phyloP scores from a whole-genome alignment of 345 rosid genomes.

The Eucalyptus victrix region DNA sequence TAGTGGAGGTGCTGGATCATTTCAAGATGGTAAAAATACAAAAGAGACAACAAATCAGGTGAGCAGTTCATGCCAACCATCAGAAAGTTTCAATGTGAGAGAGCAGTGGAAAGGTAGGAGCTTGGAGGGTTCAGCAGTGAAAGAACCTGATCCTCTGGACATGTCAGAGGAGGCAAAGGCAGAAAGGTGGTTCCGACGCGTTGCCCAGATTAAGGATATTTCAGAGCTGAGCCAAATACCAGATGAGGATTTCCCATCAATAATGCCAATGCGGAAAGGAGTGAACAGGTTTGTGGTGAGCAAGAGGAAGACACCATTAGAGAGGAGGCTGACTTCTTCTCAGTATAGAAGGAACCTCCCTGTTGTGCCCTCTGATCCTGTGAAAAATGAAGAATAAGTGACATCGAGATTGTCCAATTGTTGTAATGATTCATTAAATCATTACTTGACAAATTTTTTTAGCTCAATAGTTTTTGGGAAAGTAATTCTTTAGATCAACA shows the following conservation, averaged over 20 bases:
- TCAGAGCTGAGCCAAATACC: slow-evolving; percentile 98
- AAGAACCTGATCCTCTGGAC: slow-evolving; percentile 79
- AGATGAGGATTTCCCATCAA: slow-evolving; percentile 93
- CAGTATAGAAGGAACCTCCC: slow-evolving; percentile 63
- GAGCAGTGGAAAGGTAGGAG: slow-evolving; percentile 53
- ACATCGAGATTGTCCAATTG: background rate
- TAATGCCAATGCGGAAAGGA: slow-evolving; percentile 99
- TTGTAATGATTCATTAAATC: background rate
- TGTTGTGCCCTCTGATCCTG: slow-evolving; percentile 27
- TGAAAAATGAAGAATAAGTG: slow-evolving; percentile 15
- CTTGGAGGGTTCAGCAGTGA: slow-evolving; percentile 85
- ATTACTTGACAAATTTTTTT: background rate
- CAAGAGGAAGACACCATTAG: slow-evolving; percentile 87
- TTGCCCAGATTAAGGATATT: slow-evolving; percentile 85
- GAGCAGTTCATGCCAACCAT: background rate
- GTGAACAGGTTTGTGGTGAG: slow-evolving; percentile 94
- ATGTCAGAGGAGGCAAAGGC: slow-evolving; percentile 99
- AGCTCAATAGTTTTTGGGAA: background rate
- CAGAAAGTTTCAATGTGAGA: slow-evolving; percentile 10
- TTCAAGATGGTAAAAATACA: background rate
- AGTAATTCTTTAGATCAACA: background rate
- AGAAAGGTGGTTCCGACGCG: slow-evolving; percentile 92
- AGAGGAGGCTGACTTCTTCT: slow-evolving; percentile 83
- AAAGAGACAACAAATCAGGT: background rate
- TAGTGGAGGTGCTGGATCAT: background rate